Evolutionary conservation across 345 rosid species (phyloP), one percentile per base, ranked within the genome.

Genomic region (Barbarea vulgaris): DNA sequence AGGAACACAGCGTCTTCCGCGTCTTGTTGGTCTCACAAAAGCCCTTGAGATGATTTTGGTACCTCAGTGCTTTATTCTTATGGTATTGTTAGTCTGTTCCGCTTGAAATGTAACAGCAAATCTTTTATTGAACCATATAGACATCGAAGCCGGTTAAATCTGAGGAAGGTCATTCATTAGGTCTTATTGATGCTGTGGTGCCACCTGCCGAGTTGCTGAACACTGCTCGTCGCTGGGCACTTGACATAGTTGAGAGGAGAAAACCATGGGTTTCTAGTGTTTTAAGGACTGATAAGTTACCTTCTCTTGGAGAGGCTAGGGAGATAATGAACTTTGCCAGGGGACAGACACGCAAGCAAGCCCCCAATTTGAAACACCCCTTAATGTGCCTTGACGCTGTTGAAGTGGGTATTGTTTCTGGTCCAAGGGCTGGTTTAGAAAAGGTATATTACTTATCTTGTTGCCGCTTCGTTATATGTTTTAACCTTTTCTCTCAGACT

Each of bases 1-100:
- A 94, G 98, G 99, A 74, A 92, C 99, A 27, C 97, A 95, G 76
- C 85, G 99, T 37, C 99, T 95, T 85, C 99, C 99, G 4, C 99
- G 99, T 57, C 97, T 95, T 77, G 96, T 95, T 79, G 99, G 99
- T 68, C 90, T 92, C 70, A 55, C 96, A 22, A 95, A 89, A 70
- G 85, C 89, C 76, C 97, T 95, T 70, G 99, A 89, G 80, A 95
- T 95, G 97, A 95, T 95, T 88, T 82, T 95, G 96, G 98, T 94
- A 82, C 59, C 84, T 78, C 44, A 10, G 63, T 14, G 21, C 33
- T 75, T 72, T 33, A 52, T 48, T 75, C 62, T 61, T 66, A 34
- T 18, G 60, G 58, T 67, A 52, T 30, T 53, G 27, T 81, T 52
- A 60, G 58, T 71, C 64, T 22, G 24, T 53, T 18, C 33, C 36